Base-by-base conservation (phyloP, 2,329 filamentous ascomycete genomes). In the Dactylellina drechsleri region DNA sequence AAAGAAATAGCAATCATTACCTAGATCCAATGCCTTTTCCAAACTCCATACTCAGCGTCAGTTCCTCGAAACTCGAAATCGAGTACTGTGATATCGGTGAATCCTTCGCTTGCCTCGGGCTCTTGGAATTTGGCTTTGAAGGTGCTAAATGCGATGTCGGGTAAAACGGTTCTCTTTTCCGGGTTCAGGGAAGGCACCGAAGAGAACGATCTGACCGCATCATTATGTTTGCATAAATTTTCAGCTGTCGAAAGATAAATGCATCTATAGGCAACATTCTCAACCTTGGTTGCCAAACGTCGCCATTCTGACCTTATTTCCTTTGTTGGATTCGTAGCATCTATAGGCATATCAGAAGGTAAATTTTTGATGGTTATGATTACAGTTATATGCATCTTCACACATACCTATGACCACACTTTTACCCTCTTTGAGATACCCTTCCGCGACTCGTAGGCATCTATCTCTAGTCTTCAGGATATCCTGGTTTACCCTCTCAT, bases 311-410 rank as follows among this genome's bases (percentile, higher is more conserved):
- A 86, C 77, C 95, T 87, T 23, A 90, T 92, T 61, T 92, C 90
- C 10, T 85, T 81, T 82, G 96, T 91, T 31, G 93, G 88, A 81
- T 99, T 99, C n/a, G 95, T 98, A 81, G 97, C 98, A 82, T 99
- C 95, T 95, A 41, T 20, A 41, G 6, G 20, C 58, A 53, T 26
- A 54, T 70, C 74, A 66, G 56, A 74, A 28, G 26, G 43, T 15
- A n/a, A n/a, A 47, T 43, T n/a, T n/a, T 43, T 43, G 10, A 12
- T 43, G 43, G 1, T n/a, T 47, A 6, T 16, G 43, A n/a, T 47
- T n/a, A 2, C 43, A 1, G 7, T 47, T 36, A 36, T 36, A 36
- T 36, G 1, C 13, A 47, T 47, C 43, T 12, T n/a, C 4, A 13
- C 15, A 41, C 65, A 36, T 85, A 95, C 92, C 92, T 72, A 98